phyloP scores from a whole-genome alignment of 164 flowering plant species.

The Dillenia turbinata region DNA sequence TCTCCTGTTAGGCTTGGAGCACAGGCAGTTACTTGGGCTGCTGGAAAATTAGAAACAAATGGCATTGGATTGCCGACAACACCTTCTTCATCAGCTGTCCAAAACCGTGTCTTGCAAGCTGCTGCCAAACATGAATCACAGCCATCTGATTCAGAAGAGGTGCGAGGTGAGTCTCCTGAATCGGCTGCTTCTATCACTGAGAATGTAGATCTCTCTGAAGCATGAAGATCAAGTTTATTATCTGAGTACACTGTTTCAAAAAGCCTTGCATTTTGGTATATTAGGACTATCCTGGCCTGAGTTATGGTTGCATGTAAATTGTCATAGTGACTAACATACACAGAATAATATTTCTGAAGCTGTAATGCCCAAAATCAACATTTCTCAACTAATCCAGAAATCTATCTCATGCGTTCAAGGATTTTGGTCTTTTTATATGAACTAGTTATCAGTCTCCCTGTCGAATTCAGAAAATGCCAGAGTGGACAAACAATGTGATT shows the following conservation, averaged over 20 bases:
- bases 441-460: too few relatives aligned
- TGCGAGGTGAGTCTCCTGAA: slow-evolving; percentile 34
- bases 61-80: slow-evolving; percentile 69
- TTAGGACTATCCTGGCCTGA: too few relatives aligned
- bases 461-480: too few relatives aligned
- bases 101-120: slow-evolving; percentile 83
- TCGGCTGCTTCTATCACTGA: slow-evolving; percentile 30
- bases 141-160: slow-evolving; percentile 58
- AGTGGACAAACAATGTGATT: too few relatives aligned
- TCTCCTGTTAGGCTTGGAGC: slow-evolving; percentile 69
- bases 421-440: too few relatives aligned
- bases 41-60: slow-evolving; percentile 66
- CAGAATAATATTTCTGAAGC: too few relatives aligned
- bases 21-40: slow-evolving; percentile 76
- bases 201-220: slow-evolving; percentile 55
- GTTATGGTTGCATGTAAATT: too few relatives aligned
- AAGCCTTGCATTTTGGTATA: too few relatives aligned
- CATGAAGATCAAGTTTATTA: slow-evolving; percentile 18
- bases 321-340: too few relatives aligned
- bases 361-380: too few relatives aligned
- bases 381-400: too few relatives aligned
- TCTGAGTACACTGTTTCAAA: not conserved
- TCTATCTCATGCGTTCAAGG: too few relatives aligned
- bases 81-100: slow-evolving; percentile 79
- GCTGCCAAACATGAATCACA: slow-evolving; percentile 95